A percentile compares a stretch with the other conserved stretches of the same genome.
phyloP scores from a whole-genome alignment of 331 rosid genomes.

The Phaseolus coccineus region DNA sequence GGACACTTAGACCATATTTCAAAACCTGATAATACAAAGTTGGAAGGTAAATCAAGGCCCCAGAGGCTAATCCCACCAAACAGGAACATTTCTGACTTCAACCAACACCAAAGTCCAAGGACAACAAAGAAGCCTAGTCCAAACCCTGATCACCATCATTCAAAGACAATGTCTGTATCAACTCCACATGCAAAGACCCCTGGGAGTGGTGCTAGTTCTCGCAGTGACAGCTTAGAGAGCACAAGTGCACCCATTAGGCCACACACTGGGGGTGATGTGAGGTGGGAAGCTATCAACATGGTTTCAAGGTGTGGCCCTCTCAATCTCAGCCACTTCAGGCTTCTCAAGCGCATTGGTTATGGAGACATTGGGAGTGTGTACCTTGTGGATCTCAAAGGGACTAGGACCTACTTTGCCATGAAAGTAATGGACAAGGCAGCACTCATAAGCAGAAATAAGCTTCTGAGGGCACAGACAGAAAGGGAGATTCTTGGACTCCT shows the following conservation, averaged over 20 bases:
- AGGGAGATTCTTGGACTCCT: slow-evolving; percentile 91
- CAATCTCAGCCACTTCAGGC: slow-evolving; percentile 70
- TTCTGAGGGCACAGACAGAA: slow-evolving; percentile 79
- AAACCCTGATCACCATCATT: slow-evolving; percentile 45
- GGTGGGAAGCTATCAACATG: slow-evolving; percentile 79
- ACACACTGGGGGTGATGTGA: slow-evolving; percentile 83
- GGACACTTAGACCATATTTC: slow-evolving; percentile 42
- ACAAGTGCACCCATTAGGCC: slow-evolving; percentile 68
- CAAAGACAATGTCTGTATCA: slow-evolving; percentile 44
- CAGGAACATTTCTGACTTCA: slow-evolving; percentile 44
- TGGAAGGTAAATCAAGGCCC: slow-evolving; percentile 36
- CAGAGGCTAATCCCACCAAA: slow-evolving; percentile 31
- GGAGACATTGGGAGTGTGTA: slow-evolving; percentile 92
- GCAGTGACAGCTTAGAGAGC: slow-evolving; percentile 74
- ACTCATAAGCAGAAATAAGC: slow-evolving; percentile 78
- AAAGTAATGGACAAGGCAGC: slow-evolving; percentile 91
- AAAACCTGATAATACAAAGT: slow-evolving; percentile 41
- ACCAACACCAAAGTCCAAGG: slow-evolving; percentile 44
- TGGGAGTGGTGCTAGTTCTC: slow-evolving; percentile 56
- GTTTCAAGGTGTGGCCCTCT: slow-evolving; percentile 55
- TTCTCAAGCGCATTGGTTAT: slow-evolving; percentile 78
- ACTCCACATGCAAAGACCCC: slow-evolving; percentile 44
- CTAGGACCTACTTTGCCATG: slow-evolving; percentile 73
- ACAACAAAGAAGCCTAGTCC: slow-evolving; percentile 44
- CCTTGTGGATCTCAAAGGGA: slow-evolving; percentile 76